phyloP scores from a whole-genome alignment of 179 eudicot species.

The Beta corolliflora region DNA sequence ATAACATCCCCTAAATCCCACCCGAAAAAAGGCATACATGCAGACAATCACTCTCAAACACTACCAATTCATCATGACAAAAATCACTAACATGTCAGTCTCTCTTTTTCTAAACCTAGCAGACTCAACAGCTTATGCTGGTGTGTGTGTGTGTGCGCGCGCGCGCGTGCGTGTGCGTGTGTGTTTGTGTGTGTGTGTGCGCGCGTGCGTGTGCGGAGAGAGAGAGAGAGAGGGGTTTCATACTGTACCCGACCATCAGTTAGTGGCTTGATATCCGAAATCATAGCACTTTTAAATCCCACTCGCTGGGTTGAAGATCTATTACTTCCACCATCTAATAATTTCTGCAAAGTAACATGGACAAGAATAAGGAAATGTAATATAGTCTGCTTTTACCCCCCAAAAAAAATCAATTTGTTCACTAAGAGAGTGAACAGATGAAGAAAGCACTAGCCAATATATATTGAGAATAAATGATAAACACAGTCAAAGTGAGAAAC shows the following conservation, averaged over 20 bases:
- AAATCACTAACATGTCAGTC: not conserved
- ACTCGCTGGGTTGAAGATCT: conserved; percentile 59
- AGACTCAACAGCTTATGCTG: not conserved
- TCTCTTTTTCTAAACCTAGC: not conserved
- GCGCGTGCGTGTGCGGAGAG: not conserved
- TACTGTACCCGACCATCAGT: conserved; percentile 88
- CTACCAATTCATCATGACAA: conserved; percentile 1
- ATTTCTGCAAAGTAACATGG: conserved; percentile 59
- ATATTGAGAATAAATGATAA: not conserved
- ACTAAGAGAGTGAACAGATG: conserved; percentile 3
- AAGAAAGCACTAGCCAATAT: not conserved
- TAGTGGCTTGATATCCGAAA: conserved; percentile 73
- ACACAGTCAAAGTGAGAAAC: not conserved
- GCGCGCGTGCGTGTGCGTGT: not conserved
- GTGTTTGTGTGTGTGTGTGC: too few relatives aligned
- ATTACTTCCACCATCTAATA: conserved; percentile 59
- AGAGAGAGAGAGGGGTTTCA: conserved; percentile 26
- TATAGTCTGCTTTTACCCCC: not conserved
- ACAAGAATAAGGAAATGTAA: not conserved
- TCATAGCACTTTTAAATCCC: conserved; percentile 92
- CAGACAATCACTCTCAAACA: too few relatives aligned
- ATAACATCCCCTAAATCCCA: not conserved
- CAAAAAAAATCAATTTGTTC: not conserved
- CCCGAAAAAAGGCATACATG: not conserved
- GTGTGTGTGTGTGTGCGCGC: conserved; percentile 2